phyloP scores from a whole-genome alignment of 345 rosid genomes.

The Leavenworthia alabamica region DNA sequence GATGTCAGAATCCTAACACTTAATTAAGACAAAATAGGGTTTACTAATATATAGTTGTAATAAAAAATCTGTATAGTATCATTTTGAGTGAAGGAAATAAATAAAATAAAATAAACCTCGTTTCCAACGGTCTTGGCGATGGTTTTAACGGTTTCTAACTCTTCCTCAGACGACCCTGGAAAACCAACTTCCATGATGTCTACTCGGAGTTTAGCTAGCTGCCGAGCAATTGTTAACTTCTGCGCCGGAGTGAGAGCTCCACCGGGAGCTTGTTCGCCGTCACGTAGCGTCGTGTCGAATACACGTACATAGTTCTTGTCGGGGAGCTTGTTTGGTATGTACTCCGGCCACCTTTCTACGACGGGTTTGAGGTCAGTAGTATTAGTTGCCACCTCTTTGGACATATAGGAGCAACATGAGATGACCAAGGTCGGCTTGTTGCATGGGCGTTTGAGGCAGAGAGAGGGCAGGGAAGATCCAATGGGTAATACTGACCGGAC shows the following conservation, averaged over 20 bases:
- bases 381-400: slow-evolving; percentile 3
- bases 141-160: slow-evolving; percentile 61
- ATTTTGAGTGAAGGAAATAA: neutral
- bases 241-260: slow-evolving; percentile 80
- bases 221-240: slow-evolving; percentile 73
- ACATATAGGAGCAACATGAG: slow-evolving; percentile 19
- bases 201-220: slow-evolving; percentile 74
- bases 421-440: slow-evolving; percentile 9
- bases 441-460: neutral
- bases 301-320: slow-evolving; percentile 73
- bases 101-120: slow-evolving; percentile 22
- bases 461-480: neutral
- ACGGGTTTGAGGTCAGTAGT: slow-evolving; percentile 1
- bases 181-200: slow-evolving; percentile 92
- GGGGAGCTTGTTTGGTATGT: slow-evolving; percentile 53
- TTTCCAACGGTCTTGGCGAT: slow-evolving; percentile 80
- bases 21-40: neutral
- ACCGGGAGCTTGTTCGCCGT: slow-evolving; percentile 97
- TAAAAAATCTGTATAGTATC: neutral
- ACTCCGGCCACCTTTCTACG: slow-evolving; percentile 41
- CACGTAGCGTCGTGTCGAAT: slow-evolving; percentile 95
- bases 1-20: neutral
- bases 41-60: neutral
- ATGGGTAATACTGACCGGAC: neutral
- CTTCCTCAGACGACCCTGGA: slow-evolving; percentile 73